Conservation (phyloP, 257 asterid genomes). For the Cinchona pubescens region DNA sequence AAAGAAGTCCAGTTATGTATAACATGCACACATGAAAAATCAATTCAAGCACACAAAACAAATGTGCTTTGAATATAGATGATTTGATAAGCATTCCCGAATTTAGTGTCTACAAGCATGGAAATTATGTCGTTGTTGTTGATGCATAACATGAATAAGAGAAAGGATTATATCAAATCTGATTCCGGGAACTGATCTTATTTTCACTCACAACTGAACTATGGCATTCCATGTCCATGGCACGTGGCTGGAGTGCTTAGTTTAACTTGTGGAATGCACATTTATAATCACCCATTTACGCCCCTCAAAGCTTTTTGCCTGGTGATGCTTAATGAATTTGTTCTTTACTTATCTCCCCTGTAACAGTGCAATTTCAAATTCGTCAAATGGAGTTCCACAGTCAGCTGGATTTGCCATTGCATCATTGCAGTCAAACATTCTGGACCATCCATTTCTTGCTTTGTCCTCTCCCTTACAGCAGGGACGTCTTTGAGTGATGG, state of each 20-base stretch:
- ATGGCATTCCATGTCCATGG: neutral
- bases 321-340: neutral
- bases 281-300: too few species aligned
- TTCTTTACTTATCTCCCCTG: constrained; percentile 7
- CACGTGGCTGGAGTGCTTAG: neutral
- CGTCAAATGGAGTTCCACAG: constrained; percentile 61
- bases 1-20: neutral
- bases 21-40: neutral
- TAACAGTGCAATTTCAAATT: constrained; percentile 58
- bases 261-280: constrained; percentile 2
- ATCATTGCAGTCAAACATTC: constrained; percentile 52
- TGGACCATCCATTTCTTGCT: constrained; percentile 63
- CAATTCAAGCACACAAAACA: neutral
- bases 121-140: neutral
- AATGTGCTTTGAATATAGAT: neutral
- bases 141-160: neutral
- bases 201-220: neutral
- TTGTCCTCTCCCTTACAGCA: constrained; percentile 60
- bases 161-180: neutral
- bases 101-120: neutral
- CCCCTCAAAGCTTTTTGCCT: neutral
- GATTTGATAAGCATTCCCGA: neutral
- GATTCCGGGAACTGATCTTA: neutral
- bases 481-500: constrained; percentile 47
- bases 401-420: constrained; percentile 65